Conservation (phyloP, 73 alveolate genomes). For the Effrenium voratum region DNA sequence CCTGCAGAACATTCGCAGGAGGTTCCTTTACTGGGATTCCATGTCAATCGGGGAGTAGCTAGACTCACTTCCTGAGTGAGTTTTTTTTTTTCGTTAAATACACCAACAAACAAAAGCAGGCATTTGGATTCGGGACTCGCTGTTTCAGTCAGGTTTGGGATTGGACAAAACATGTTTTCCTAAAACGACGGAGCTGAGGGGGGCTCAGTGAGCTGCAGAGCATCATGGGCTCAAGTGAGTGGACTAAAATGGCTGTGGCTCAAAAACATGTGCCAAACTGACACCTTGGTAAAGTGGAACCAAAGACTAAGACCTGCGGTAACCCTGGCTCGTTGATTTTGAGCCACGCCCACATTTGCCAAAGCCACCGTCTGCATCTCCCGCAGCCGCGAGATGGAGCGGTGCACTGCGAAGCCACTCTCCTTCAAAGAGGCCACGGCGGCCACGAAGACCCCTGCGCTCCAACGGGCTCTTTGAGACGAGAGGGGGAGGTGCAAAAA, state of each 20-base stretch:
- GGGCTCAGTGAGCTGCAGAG: neutral
- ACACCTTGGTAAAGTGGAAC: neutral
- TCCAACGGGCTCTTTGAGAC: neutral
- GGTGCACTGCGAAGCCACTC: conserved; percentile 86
- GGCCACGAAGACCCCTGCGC: conserved; percentile 71
- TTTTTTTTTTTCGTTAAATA: too few species aligned
- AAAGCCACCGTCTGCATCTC: conserved; percentile 63
- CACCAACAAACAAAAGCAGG: too few species aligned
- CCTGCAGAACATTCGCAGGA: too few species aligned
- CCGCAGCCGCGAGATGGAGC: conserved; percentile 59
- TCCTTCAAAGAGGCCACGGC: conserved; percentile 87
- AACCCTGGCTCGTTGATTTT: neutral
- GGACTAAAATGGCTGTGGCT: neutral
- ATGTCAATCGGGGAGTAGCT: too few species aligned
- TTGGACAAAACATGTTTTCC: too few species aligned
- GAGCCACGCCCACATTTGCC: too few species aligned
- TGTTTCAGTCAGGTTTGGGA: too few species aligned
- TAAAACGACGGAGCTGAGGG: neutral
- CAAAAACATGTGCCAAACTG: neutral
- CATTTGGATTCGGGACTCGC: too few species aligned
- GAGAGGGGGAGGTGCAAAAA: too few species aligned
- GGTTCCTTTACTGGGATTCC: too few species aligned
- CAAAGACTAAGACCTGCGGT: neutral
- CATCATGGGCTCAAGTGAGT: neutral
- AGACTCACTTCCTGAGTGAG: too few species aligned